Percentiles rank a stretch among this genome's conserved stretches.
Evolutionary conservation across 257 asterid species (phyloP).

Genomic region (Haberlea rhodopensis): DNA sequence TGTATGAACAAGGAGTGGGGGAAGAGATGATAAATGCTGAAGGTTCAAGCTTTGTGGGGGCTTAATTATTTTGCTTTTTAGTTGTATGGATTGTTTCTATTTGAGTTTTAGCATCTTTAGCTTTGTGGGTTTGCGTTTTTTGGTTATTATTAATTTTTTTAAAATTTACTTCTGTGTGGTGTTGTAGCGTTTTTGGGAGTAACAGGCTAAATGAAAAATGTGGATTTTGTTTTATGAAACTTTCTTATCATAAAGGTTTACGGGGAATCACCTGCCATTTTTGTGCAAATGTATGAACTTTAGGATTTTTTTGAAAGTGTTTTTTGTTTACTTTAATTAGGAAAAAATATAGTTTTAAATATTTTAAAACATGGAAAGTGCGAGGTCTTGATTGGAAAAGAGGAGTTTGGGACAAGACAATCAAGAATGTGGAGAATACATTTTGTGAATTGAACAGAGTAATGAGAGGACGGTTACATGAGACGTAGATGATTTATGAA

Average conservation of each 20-base stretch:
- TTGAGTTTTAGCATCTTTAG: not conserved
- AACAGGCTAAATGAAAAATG: conserved; percentile 21
- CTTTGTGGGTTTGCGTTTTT: conserved; percentile 13
- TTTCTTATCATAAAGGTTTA: conserved; percentile 2
- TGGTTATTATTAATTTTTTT: not conserved
- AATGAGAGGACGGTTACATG: not conserved
- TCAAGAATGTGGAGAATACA: not conserved
- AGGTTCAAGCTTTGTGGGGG: not conserved
- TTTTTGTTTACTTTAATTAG: not conserved
- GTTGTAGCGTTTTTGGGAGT: conserved; percentile 17
- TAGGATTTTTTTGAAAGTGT: no score
- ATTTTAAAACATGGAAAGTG: conserved; percentile 3
- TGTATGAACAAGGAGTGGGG: not conserved
- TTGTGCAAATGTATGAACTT: conserved; percentile 16
- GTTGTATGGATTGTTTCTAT: not conserved
- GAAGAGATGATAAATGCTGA: not conserved
- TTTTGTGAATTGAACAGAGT: not conserved
- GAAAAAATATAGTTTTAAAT: not conserved
- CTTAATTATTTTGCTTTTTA: no score
- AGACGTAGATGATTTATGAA: not conserved
- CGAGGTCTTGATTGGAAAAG: not conserved
- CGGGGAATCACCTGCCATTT: conserved; percentile 11
- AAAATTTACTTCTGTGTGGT: not conserved
- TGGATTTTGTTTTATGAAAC: conserved; percentile 17
- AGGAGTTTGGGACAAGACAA: not conserved